A percentile compares a stretch with the other conserved stretches of the same genome.
Evolutionary conservation across 2,329 filamentous ascomycete species (phyloP).

Genomic region (Pseudohalonectria lignicola): DNA sequence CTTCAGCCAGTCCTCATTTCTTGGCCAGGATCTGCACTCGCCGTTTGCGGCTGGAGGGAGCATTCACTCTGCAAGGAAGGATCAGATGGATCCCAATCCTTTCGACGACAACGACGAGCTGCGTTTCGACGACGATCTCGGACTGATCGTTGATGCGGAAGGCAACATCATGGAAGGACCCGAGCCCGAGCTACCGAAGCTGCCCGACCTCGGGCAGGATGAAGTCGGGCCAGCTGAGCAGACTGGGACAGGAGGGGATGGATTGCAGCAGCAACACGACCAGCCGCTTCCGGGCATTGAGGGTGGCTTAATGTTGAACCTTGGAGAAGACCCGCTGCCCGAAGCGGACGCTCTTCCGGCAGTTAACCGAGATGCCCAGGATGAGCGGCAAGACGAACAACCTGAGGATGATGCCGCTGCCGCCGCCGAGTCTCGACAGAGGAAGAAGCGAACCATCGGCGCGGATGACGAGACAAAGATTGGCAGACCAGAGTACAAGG

Average conservation of each 20-base stretch:
- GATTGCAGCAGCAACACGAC: background rate
- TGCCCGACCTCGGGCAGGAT: background rate
- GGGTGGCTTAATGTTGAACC: background rate
- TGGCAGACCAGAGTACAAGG: conserved; percentile 8
- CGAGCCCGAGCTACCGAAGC: background rate
- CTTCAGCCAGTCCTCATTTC: conserved; percentile 5
- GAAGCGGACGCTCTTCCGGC: conserved; percentile 1
- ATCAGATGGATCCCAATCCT: conserved; percentile 21
- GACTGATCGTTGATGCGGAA: conserved; percentile 14
- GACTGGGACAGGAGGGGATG: too few species aligned
- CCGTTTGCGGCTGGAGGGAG: conserved; percentile 10
- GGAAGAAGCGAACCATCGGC: conserved; percentile 2
- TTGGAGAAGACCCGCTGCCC: background rate
- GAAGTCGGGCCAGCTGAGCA: background rate
- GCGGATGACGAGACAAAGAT: conserved; percentile 10
- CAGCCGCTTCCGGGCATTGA: conserved; percentile 4
- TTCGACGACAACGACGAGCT: conserved; percentile 33
- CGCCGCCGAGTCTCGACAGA: background rate
- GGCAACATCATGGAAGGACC: conserved; percentile 9
- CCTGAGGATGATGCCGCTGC: conserved; percentile 1
- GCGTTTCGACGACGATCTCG: conserved; percentile 23
- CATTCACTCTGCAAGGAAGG: conserved; percentile 8
- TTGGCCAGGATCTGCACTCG: conserved; percentile 7
- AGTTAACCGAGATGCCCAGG: background rate
- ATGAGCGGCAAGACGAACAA: conserved; percentile 4